Base-by-base conservation (phyloP, 2,329 filamentous ascomycete species). In the Fusarium verticillioides region DNA sequence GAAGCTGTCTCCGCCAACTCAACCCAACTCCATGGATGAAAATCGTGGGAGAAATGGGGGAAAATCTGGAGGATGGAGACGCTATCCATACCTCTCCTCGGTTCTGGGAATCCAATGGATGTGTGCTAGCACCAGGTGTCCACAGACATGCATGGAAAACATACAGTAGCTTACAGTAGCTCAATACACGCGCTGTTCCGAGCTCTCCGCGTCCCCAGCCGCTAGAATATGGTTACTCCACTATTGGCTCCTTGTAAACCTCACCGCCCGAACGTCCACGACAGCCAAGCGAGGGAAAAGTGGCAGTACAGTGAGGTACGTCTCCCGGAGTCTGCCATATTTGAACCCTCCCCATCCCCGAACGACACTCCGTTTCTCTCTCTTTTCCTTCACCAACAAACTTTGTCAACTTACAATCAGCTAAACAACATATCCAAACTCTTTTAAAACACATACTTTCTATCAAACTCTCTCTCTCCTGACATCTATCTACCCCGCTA, bases 201-300 rank as follows among this genome's bases (percentile, higher is more conserved):
- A 74, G 60, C 64, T 58, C 50, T 73, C 72, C 72, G 69, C 60
- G 58, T 63, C 72, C 62, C 56, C 58, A 66, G 63, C 64, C 73
- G 67, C 75, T 76, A 76, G 75, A 77, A 75, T 76, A 75, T 65
- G 63, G 56, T 44, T 66, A 68, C 75, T 69, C 75, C 75, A 74
- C 75, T 74, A 76, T 67, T 61, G 62, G 64, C 70, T 70, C 68
- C 66, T 73, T 58, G 66, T 73, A 64, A 67, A 50, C 67, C 69
- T 75, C 72, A 74, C 72, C 72, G 72, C 72, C 72, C 72, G 36
- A 74, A 63, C 36, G 50, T 59, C 69, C 60, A 72, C 69, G 50
- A 36, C 37, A 69, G 50, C 47, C 34, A 69, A 60, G 49, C 54
- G 43, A 57, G 26, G 53, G 40, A 18, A 46, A 34, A 57, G 58